phyloP scores from a whole-genome alignment of 306 rosid genomes.

The Fragaria ananassa region DNA sequence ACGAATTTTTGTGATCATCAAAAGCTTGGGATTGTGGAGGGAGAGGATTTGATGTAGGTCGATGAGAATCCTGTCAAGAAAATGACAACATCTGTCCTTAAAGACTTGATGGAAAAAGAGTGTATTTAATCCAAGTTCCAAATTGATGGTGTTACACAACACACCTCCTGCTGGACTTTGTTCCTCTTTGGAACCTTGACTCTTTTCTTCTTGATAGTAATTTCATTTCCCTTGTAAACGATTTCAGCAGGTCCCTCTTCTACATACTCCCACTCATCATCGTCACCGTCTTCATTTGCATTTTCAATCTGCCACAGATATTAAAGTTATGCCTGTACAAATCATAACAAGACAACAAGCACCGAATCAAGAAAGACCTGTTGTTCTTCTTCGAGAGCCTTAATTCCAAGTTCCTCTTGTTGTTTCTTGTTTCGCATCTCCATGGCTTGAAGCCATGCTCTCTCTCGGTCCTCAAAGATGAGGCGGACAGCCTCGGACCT shows the following conservation, averaged over 20 bases:
- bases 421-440: constrained; percentile 37
- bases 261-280: constrained; percentile 47
- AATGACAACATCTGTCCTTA: background rate
- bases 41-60: constrained; percentile 84
- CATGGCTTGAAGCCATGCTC: constrained; percentile 58
- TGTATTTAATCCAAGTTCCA: background rate
- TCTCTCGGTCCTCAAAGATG: constrained; percentile 64
- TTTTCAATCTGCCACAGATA: constrained; percentile 31
- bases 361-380: constrained; percentile 35
- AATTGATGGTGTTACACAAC: constrained; percentile 6
- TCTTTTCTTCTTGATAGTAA: constrained; percentile 65
- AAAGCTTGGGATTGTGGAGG: constrained; percentile 68
- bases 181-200: constrained; percentile 49
- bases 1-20: constrained; percentile 31
- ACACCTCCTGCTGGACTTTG: constrained; percentile 30
- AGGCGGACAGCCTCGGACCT: constrained; percentile 54
- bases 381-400: constrained; percentile 39
- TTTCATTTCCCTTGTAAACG: constrained; percentile 86
- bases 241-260: constrained; percentile 76
- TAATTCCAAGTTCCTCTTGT: constrained; percentile 38
- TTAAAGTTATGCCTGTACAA: background rate
- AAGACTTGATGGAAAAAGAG: background rate
- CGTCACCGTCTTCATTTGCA: constrained; percentile 12
- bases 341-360: too few species aligned
- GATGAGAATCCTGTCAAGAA: constrained; percentile 40